Base-by-base conservation (phyloP, 306 rosid genomes). In the Hippophae gyantsensis region DNA sequence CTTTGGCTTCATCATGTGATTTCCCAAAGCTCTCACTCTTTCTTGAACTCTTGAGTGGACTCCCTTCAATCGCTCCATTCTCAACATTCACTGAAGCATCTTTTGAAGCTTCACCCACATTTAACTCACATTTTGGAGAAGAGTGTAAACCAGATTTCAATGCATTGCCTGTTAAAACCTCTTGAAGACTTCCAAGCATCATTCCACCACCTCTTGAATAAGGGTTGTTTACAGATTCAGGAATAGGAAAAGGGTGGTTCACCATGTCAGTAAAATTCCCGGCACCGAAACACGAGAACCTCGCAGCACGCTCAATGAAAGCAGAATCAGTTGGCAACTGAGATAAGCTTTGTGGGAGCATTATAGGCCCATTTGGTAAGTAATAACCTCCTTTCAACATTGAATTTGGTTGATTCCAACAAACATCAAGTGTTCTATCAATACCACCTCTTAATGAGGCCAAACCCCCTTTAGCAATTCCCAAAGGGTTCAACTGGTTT, bases 251-350 rank as follows among this genome's bases (percentile, higher is more conserved):
- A 23, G 90, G 66, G 78, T 75, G 66, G 79, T 75, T 78, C 43
- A 72, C 65, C 74, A 74, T 70, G 11, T 79, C 93, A 48, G 69
- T 68, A 14, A 84, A 78, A 75, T 62, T 80, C 60, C 96, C 94
- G 48, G 81, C 86, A 67, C 53, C 63, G 58, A 93, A 93, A 79
- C 95, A 88, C 4, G 97, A 85, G 50, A 88, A 82, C 64, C 94
- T 74, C 5, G 90, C 95, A 13, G 99, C 99, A 25, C 95, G 79
- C 77, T 93, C 99, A 7, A 93, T 84, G 72, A 88, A 88, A 7
- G 78, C 95, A 25, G 97, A 84, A 70, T 93, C 97, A 43, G 89
- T 65, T 40, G 97, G 99, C 66, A 87, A 74, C 75, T 92, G 96
- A 69, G 96, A 83, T 47, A 88, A 75, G 82, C 74, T 77, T 72